Conservation (phyloP, 176 grass and related monocot genomes). For the Dactylis glomerata region DNA sequence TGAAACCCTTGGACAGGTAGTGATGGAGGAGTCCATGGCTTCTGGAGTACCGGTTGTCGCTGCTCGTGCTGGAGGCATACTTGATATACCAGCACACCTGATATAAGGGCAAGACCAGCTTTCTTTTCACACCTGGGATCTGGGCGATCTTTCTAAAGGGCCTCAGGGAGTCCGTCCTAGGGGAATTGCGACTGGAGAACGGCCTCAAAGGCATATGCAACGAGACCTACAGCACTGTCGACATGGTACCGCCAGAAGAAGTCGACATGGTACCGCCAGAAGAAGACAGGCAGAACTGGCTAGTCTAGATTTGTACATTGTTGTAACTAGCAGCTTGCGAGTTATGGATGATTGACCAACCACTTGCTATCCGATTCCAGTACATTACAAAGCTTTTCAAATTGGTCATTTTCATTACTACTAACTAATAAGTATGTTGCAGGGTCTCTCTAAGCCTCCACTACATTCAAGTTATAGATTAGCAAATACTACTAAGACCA, state of each 20-base stretch:
- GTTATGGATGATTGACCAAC: constrained; percentile 17
- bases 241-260: constrained; percentile 54
- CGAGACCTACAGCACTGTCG: constrained; percentile 44
- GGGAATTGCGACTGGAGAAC: constrained; percentile 75
- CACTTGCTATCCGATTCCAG: constrained; percentile 34
- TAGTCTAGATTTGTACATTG: constrained; percentile 42
- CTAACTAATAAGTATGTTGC: constrained; percentile 13
- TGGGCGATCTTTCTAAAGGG: constrained; percentile 67
- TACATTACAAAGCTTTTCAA: constrained; percentile 37
- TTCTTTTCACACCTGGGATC: constrained; percentile 74
- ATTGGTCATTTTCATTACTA: neutral
- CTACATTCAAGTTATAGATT: neutral
- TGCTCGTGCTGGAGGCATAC: constrained; percentile 86
- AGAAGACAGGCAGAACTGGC: constrained; percentile 47
- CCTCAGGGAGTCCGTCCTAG: constrained; percentile 57
- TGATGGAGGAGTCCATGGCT: constrained; percentile 95
- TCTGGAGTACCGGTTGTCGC: constrained; percentile 87
- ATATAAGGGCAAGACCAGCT: constrained; percentile 85
- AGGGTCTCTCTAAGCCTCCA: neutral
- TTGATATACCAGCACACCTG: constrained; percentile 76
- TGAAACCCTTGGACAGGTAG: constrained; percentile 96
- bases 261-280: constrained; percentile 56
- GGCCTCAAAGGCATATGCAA: constrained; percentile 70
- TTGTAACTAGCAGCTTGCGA: constrained; percentile 37
- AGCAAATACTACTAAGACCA: neutral